Evolutionary conservation across 306 rosid genomes (phyloP), one percentile per base, ranked within the genome.

Genomic region (apple (Malus domestica)): DNA sequence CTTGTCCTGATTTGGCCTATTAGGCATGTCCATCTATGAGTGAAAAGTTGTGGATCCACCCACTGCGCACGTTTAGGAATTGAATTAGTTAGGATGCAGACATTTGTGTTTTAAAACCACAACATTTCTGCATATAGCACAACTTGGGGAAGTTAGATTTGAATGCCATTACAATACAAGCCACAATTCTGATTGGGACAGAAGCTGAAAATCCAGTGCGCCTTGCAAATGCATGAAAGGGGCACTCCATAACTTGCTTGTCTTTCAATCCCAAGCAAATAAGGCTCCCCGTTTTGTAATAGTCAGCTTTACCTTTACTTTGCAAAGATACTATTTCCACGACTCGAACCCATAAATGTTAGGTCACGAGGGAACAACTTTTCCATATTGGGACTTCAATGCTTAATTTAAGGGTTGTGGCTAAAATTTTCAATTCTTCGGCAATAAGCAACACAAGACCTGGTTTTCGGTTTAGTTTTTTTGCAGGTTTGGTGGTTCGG

Each of bases 51-150:
- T 60, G 27, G 82, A 84, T 71, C 85, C 76, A 67, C 15, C 79
- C 81, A 67, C 78, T 71, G 52, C 46, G 33, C 86, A 85, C 86
- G 80, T 89, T 89, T 77, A 49, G 74, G 57, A 68, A 80, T 19
- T 70, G 73, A 70, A 14, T 57, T 70, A 77, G 44, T 66, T 79
- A 81, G 81, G 82, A 30, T 35, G 58, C 27, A 62, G 33, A 59
- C 72, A 38, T 70, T 23, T 63, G 60, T n/a, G 6, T 27, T 27
- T 27, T 27, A 25, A 78, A 62, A 66, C 44, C 22, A 22, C 54
- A 67, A 22, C 32, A 38, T n/a, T 67, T 67, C 54, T 4, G 54
- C 18, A 67, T 67, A 10, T 25, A 67, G 22, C 16, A 40, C 54
- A 4, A 13, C 33, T 6, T 67, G 46, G 19, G n/a, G 25, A 20